Evolutionary conservation across 2,329 filamentous ascomycete genomes (phyloP).

Genomic region (Fonsecaea multimorphosa): DNA sequence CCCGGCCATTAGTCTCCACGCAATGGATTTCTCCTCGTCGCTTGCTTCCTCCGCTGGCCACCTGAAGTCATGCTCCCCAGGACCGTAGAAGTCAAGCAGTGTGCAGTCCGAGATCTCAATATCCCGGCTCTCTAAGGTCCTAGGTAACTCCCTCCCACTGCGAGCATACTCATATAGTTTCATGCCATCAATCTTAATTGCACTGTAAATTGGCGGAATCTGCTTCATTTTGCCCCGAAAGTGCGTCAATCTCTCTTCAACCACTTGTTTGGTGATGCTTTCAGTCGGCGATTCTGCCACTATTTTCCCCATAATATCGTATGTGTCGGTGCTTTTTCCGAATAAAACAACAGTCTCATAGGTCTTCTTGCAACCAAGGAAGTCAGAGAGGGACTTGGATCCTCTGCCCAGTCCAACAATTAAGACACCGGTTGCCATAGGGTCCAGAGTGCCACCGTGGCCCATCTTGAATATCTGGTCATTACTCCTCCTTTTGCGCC

Average conservation of each 20-base stretch:
- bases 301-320: slow-evolving; percentile 85
- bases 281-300: slow-evolving; percentile 68
- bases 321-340: slow-evolving; percentile 89
- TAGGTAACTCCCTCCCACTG: slow-evolving; percentile 82
- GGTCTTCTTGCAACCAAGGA: slow-evolving; percentile 86
- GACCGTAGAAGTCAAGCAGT: slow-evolving; percentile 81
- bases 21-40: slow-evolving; percentile 74
- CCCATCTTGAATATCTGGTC: slow-evolving; percentile 83
- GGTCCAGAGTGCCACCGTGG: slow-evolving; percentile 94
- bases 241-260: slow-evolving; percentile 74
- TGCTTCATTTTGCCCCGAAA: slow-evolving; percentile 88
- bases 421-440: slow-evolving; percentile 89
- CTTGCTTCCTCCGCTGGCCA: slow-evolving; percentile 83
- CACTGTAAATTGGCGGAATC: slow-evolving; percentile 89
- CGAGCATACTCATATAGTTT: slow-evolving; percentile 94
- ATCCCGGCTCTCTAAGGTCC: slow-evolving; percentile 79
- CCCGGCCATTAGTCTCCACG: slow-evolving; percentile 67
- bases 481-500: slow-evolving; percentile 64
- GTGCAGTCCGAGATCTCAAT: slow-evolving; percentile 81
- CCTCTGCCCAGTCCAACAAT: slow-evolving; percentile 86
- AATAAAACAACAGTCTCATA: slow-evolving; percentile 92
- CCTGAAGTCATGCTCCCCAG: slow-evolving; percentile 76
- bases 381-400: slow-evolving; percentile 80
- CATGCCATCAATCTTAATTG: slow-evolving; percentile 91
- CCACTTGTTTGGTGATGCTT: slow-evolving; percentile 77